Percentiles rank a stretch among this genome's conserved stretches.
phyloP scores from a whole-genome alignment of 2,329 filamentous ascomycete species.

The Chrysoporthe cubensis region DNA sequence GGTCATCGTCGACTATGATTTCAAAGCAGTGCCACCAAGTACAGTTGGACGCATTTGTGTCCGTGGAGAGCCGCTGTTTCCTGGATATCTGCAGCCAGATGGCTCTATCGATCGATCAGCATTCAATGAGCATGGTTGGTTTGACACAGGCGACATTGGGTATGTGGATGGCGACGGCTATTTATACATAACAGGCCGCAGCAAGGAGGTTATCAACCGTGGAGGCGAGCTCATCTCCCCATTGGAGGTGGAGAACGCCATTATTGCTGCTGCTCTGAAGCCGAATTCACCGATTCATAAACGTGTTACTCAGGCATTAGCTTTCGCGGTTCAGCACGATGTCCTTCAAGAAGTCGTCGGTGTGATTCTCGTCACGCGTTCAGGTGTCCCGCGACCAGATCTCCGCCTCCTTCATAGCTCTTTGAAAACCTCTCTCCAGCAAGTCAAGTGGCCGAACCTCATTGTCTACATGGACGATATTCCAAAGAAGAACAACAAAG shows the following conservation, averaged over 20 bases:
- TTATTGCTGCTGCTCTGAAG: slow-evolving; percentile 23
- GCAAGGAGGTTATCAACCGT: slow-evolving; percentile 93
- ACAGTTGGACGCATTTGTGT: slow-evolving; percentile 83
- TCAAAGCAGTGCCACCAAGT: slow-evolving; percentile 70
- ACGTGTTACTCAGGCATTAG: slow-evolving; percentile 19
- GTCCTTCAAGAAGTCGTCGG: slow-evolving; percentile 27
- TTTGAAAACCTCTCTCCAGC: slow-evolving; percentile 51
- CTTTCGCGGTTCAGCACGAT: slow-evolving; percentile 25
- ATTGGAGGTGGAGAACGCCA: slow-evolving; percentile 80
- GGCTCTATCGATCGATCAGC: slow-evolving; percentile 72
- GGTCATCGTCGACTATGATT: slow-evolving; percentile 72
- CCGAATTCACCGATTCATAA: slow-evolving; percentile 11
- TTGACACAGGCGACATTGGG: slow-evolving; percentile 87
- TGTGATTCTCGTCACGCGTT: slow-evolving; percentile 21
- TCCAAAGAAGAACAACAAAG: slow-evolving; percentile 61
- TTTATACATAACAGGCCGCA: slow-evolving; percentile 84
- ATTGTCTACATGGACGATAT: slow-evolving; percentile 60
- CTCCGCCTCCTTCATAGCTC: slow-evolving; percentile 52
- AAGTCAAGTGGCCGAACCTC: slow-evolving; percentile 56
- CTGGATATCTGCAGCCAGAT: slow-evolving; percentile 81
- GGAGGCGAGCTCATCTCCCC: slow-evolving; percentile 89
- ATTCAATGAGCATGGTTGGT: slow-evolving; percentile 77
- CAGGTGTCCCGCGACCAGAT: slow-evolving; percentile 36
- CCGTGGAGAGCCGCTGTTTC: slow-evolving; percentile 79
- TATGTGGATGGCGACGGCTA: slow-evolving; percentile 81